Conservation (phyloP, 148 eudicot species). For the Oxyria digyna region DNA sequence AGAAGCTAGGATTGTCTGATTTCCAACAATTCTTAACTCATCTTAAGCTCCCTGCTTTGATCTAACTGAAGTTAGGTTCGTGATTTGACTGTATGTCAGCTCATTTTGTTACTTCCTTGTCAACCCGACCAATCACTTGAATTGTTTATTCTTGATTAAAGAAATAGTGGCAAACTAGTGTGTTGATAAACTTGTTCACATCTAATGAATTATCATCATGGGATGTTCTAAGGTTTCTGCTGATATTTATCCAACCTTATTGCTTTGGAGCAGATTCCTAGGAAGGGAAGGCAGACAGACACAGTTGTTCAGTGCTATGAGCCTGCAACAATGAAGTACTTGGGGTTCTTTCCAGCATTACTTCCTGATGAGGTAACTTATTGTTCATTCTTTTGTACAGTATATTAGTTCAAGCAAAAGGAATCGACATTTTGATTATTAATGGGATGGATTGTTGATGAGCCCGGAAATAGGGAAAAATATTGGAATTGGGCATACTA, state of each 20-base stretch:
- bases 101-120: background rate
- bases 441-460: background rate
- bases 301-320: constrained; percentile 98
- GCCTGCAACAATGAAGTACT: constrained; percentile 97
- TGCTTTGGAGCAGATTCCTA: constrained; percentile 62
- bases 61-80: background rate
- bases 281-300: constrained; percentile 72
- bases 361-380: constrained; percentile 73
- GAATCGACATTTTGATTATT: background rate
- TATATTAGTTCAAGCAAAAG: background rate
- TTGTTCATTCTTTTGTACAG: background rate
- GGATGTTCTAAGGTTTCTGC: background rate
- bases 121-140: background rate
- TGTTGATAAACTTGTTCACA: background rate
- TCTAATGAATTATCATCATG: background rate
- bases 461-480: background rate
- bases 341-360: constrained; percentile 77
- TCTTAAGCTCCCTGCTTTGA: background rate
- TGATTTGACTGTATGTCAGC: background rate
- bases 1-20: background rate
- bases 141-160: background rate
- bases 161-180: background rate
- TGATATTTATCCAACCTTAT: background rate
- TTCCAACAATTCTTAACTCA: background rate
- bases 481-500: background rate